Base-by-base conservation (phyloP, 768 basidiomycete species). In the Austroboletus eburneus region DNA sequence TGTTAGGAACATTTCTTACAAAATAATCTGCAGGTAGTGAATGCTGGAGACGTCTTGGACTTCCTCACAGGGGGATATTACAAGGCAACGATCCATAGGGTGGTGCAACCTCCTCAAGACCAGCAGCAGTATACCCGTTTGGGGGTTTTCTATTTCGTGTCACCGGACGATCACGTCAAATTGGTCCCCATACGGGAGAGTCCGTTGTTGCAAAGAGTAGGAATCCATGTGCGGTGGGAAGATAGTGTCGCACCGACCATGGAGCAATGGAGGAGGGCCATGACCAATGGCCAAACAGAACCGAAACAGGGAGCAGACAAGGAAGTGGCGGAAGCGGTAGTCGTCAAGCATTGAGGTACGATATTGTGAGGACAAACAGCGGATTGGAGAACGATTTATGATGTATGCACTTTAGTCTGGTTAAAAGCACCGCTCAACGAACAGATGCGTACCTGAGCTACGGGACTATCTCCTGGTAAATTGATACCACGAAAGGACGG, bases 51-150 rank as follows among this genome's bases (percentile, higher is more conserved):
- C 48, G 72, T 73, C 0, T 57, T 85, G 51, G 75, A 82, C 42
- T 79, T 82, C 55, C 68, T 83, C 18, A 79, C 78, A 2, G 80
- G 81, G 1, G 80, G 80, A 2, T 81, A 68, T 52, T 82, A 82
- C 62, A 72, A 69, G 25, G 76, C 73, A 17, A 82, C 81, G 1
- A 75, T 81, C 42, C 81, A 83, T 54, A 74, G 80, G 13, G 80
- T 83, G 16, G 68, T 80, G 4, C 77, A 77, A 52, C 82, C 80
- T 2, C 81, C 80, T 9, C 53, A 57, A 0, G 79, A 81, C 49
- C 81, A 83, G 51, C 73, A 64, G 24, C 59, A 57, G 24, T 63
- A 70, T 50, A 67, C 74, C 14, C 76, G 81, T 9, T 67, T 82
- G 2, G 80, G 81, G 0, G 69, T 74, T 3, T 81, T 82, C 58